Base-by-base conservation (phyloP, 306 rosid species). In the Cucurbita maxima region DNA sequence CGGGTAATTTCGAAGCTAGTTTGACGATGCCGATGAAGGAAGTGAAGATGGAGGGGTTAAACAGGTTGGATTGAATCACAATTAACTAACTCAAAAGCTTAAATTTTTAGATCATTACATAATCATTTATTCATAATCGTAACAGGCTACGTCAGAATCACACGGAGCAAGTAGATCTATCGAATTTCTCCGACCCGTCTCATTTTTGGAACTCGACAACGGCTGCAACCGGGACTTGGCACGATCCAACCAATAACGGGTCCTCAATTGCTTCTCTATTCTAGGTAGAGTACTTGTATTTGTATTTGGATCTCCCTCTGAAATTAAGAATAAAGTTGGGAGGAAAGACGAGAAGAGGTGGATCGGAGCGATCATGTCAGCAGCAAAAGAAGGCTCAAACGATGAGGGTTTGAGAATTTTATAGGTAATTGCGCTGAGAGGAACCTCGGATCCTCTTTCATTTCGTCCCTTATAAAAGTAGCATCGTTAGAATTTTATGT, bases 331-430 rank as follows among this genome's bases (percentile, higher is more conserved):
- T 52, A 52, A 58, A 37, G 60, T 62, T 67, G 76, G 56, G 77
- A 62, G n/a, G 25, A 59, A 48, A 83, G 80, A 76, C 53, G 60
- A 83, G 74, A 81, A 83, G 83, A 81, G 88, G 78, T 81, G 87
- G 97, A 90, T 90, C 93, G 88, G 93, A 90, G 92, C 61, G 93
- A 83, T 92, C 96, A 88, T 92, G 96, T 92, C 96, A 84, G 93
- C 99, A 75, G 95, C 99, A 90, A 87, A 79, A 83, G 80, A 58
- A 72, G 74, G 41, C 70, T 69, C 63, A 38, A 57, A 82, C 77
- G 51, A 80, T 80, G 81, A 86, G 81, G 98, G 96, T 79, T 69
- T 92, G 93, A 83, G 76, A 79, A 45, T 61, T 64, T 61, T 50
- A 62, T 76, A 63, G 62, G 44, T 43, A 69, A 47, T 86, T 89